phyloP scores from a whole-genome alignment of 257 asterid species.

The Petrea volubilis region DNA sequence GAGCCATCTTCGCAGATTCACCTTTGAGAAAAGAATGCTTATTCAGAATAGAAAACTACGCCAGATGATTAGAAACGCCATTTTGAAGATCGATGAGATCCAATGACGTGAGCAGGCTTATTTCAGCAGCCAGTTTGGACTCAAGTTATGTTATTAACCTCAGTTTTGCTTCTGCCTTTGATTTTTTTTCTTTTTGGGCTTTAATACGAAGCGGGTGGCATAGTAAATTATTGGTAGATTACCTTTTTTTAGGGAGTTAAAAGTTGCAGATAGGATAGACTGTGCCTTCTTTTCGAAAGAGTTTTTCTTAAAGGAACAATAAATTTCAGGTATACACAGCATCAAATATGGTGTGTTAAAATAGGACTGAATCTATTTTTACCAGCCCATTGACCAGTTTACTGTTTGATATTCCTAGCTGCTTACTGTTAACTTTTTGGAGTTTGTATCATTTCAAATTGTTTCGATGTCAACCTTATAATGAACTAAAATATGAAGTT shows the following conservation, averaged over 20 bases:
- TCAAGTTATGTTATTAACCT: neutral
- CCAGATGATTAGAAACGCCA: neutral
- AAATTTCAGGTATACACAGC: too few relatives aligned
- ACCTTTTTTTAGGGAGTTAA: neutral
- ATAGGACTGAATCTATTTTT: too few relatives aligned
- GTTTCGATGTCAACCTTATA: too few relatives aligned
- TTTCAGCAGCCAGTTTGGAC: too few relatives aligned
- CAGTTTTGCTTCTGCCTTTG: neutral
- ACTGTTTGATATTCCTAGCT: too few relatives aligned
- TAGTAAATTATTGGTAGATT: neutral
- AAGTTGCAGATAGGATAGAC: neutral
- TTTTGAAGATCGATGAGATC: constrained; percentile 4
- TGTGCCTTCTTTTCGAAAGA: neutral
- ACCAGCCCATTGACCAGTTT: too few relatives aligned
- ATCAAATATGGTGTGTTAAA: too few relatives aligned
- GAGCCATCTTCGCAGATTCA: constrained; percentile 90
- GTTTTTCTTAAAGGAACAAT: too few relatives aligned
- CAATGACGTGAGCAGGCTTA: neutral
- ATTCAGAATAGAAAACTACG: constrained; percentile 53
- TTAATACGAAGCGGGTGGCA: neutral
- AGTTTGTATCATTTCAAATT: too few relatives aligned
- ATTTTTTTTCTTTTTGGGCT: neutral
- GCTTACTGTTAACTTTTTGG: too few relatives aligned
- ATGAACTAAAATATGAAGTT: too few relatives aligned
- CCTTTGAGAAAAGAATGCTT: constrained; percentile 88